Evolutionary conservation across 257 asterid genomes (phyloP).

Genomic region (Solanum chiquidenum): DNA sequence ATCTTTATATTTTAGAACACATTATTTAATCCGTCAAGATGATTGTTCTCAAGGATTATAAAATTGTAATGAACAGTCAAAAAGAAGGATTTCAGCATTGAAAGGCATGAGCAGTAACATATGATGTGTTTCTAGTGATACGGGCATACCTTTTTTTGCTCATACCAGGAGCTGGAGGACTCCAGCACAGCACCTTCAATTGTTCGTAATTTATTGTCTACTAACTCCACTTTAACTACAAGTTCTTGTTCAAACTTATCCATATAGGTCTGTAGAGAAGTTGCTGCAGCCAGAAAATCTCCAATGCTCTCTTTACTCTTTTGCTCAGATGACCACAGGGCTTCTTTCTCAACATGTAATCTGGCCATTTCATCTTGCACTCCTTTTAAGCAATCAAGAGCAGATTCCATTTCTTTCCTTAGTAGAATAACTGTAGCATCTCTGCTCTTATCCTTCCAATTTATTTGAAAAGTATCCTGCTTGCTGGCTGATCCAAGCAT

Average conservation of each 20-base stretch:
- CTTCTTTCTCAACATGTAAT: conserved; percentile 50
- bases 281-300: conserved; percentile 32
- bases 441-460: conserved; percentile 24
- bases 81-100: neutral
- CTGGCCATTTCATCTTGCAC: conserved; percentile 62
- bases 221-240: conserved; percentile 26
- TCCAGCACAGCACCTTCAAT: conserved; percentile 38
- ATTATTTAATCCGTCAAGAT: neutral
- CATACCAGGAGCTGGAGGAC: conserved; percentile 47
- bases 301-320: conserved; percentile 35
- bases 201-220: conserved; percentile 45
- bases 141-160: conserved; percentile 55
- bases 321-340: conserved; percentile 39
- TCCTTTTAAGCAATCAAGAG: conserved; percentile 55
- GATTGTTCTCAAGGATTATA: neutral
- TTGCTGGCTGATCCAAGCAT: conserved; percentile 1
- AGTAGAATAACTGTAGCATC: conserved; percentile 49
- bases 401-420: conserved; percentile 63
- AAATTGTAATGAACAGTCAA: neutral
- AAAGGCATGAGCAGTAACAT: neutral
- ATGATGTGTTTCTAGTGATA: neutral
- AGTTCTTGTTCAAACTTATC: conserved; percentile 46
- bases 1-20: neutral
- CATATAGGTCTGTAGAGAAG: conserved; percentile 38
- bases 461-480: conserved; percentile 11